Evolutionary conservation across 2,329 filamentous ascomycete species (phyloP).

Genomic region (Dactylellina parvicollis): DNA sequence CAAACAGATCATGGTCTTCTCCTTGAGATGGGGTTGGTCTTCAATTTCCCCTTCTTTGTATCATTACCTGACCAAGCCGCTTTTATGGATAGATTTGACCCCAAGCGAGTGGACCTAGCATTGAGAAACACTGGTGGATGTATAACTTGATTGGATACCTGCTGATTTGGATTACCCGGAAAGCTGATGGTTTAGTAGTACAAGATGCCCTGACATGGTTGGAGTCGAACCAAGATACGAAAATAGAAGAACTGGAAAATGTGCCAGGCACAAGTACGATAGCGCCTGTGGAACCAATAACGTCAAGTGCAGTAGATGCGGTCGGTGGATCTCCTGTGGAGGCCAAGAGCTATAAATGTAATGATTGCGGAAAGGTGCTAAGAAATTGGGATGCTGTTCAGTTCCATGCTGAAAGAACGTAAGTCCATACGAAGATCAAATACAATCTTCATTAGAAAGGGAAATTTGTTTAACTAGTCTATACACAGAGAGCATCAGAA

Average conservation of each 20-base stretch:
- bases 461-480: background rate
- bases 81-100: slow-evolving; percentile 71
- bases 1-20: slow-evolving; percentile 71
- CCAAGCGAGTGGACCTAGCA: slow-evolving; percentile 81
- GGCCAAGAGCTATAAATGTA: slow-evolving; percentile 86
- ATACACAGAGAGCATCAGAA: slow-evolving; percentile 77
- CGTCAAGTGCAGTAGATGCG: slow-evolving; percentile 65
- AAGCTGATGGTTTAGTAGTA: slow-evolving; percentile 65
- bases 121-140: slow-evolving; percentile 83
- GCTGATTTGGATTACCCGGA: background rate
- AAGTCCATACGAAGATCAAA: slow-evolving; percentile 57
- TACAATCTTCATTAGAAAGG: background rate
- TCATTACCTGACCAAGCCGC: background rate
- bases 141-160: slow-evolving; percentile 64
- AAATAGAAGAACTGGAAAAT: slow-evolving; percentile 78
- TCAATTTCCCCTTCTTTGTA: background rate
- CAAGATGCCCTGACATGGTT: slow-evolving; percentile 94
- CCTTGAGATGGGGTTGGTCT: slow-evolving; percentile 70
- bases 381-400: slow-evolving; percentile 81
- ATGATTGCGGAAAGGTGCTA: slow-evolving; percentile 93
- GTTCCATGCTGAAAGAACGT: slow-evolving; percentile 90
- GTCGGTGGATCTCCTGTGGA: slow-evolving; percentile 71
- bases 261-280: background rate
- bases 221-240: slow-evolving; percentile 87
- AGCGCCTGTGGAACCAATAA: slow-evolving; percentile 44